Conservation (phyloP, 106 monocot species). For the Narthecium ossifragum region DNA sequence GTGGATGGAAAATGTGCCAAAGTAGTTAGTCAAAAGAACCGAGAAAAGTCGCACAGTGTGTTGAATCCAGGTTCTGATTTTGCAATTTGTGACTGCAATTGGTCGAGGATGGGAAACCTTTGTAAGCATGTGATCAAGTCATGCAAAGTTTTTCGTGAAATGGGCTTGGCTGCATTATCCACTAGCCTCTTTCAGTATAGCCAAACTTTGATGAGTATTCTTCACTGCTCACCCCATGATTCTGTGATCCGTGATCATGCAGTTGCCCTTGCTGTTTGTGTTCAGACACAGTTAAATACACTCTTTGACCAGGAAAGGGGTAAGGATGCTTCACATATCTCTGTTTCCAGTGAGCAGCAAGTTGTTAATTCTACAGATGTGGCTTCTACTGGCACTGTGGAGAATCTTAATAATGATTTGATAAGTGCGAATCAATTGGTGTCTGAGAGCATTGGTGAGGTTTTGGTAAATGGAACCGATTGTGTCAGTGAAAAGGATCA, state of each 20-base stretch:
- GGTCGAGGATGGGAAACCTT: conserved; percentile 71
- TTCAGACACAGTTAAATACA: conserved; percentile 47
- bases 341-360: conserved; percentile 8
- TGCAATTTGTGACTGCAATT: conserved; percentile 76
- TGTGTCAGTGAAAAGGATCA: neutral
- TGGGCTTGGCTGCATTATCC: conserved; percentile 31
- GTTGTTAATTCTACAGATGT: conserved; percentile 3
- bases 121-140: conserved; percentile 81
- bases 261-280: conserved; percentile 50
- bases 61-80: conserved; percentile 78
- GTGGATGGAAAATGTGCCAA: conserved; percentile 31
- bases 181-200: conserved; percentile 49
- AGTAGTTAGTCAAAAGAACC: conserved; percentile 35
- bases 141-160: conserved; percentile 31
- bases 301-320: conserved; percentile 17
- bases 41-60: conserved; percentile 32
- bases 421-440: neutral
- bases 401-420: conserved; percentile 16
- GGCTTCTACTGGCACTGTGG: neutral
- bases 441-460: conserved; percentile 6
- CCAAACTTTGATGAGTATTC: conserved; percentile 45
- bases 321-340: neutral
- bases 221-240: conserved; percentile 66
- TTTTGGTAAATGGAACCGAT: conserved; percentile 1
- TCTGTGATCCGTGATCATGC: conserved; percentile 81